These are phyloP conservation scores for Nymphaea colorata DNA, from an alignment of 164 flowering plant genomes.

Conservation along the genomic window DNA sequence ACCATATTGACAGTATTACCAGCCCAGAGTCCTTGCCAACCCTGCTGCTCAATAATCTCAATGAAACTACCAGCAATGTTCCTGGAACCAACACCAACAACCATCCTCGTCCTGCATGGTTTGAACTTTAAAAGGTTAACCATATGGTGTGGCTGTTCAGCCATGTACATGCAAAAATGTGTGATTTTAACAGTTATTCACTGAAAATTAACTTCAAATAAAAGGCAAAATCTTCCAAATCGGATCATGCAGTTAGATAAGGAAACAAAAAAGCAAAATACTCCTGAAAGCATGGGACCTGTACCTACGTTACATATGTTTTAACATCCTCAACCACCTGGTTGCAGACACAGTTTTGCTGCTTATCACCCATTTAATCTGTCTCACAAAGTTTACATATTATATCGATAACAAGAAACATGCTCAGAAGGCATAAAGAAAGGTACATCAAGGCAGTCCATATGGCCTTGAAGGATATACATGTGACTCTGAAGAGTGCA, in stretches of 20 bases:
- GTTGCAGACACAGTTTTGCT: too few relatives aligned
- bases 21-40: constrained; percentile 96
- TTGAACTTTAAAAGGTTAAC: background rate
- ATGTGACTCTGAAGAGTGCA: too few relatives aligned
- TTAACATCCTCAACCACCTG: too few relatives aligned
- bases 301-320: too few relatives aligned
- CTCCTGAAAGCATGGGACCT: background rate
- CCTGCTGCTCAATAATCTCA: constrained; percentile 76
- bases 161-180: background rate
- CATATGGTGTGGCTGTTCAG: background rate
- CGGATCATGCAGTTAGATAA: background rate
- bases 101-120: constrained; percentile 78
- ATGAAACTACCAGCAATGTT: constrained; percentile 68
- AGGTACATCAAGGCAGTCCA: too few relatives aligned
- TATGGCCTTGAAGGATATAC: too few relatives aligned
- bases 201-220: background rate
- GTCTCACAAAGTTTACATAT: too few relatives aligned
- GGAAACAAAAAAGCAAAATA: background rate
- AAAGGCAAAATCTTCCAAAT: background rate
- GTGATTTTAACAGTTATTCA: background rate
- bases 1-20: constrained; percentile 88
- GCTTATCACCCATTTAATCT: too few relatives aligned
- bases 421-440: too few relatives aligned
- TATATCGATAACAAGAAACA: too few relatives aligned
- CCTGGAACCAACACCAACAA: constrained; percentile 89